Evolutionary conservation across 768 basidiomycete species (phyloP).

Genomic region (button mushroom (Agaricus bisporus)): DNA sequence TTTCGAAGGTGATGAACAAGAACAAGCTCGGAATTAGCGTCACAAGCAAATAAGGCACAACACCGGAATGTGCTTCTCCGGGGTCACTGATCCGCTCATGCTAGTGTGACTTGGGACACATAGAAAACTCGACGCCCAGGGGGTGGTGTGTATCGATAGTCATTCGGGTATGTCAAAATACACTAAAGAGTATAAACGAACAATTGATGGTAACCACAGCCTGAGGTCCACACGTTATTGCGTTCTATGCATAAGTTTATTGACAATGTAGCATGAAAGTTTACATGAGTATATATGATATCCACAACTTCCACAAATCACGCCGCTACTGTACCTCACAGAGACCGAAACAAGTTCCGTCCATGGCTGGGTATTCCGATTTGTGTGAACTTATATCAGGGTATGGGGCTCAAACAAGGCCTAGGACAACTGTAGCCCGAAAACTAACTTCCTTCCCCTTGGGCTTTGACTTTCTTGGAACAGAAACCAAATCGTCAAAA

Average conservation of each 20-base stretch:
- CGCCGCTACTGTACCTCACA: no score
- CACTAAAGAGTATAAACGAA: no score
- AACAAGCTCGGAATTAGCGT: neutral
- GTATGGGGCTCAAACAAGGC: constrained; percentile 45
- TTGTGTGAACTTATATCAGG: no score
- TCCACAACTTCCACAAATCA: no score
- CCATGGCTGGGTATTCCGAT: neutral
- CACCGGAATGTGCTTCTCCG: neutral
- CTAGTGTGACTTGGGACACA: neutral
- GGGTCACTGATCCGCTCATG: neutral
- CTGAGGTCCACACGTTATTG: no score
- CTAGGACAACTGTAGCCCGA: constrained; percentile 74
- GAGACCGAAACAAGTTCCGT: neutral
- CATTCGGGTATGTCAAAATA: no score
- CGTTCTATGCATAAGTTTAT: no score
- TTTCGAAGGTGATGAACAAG: no score
- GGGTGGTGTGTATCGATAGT: no score
- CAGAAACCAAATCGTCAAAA: constrained; percentile 12
- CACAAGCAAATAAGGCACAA: constrained; percentile 7
- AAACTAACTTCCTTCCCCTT: constrained; percentile 53
- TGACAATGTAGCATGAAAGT: neutral
- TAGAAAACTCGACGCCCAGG: no score
- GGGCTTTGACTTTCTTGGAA: constrained; percentile 14
- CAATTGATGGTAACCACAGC: no score
- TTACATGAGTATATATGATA: neutral